Percentiles rank a stretch among this genome's conserved stretches.
phyloP scores from a whole-genome alignment of 352 stramenopile genomes.

The Pythium vanterpoolii region DNA sequence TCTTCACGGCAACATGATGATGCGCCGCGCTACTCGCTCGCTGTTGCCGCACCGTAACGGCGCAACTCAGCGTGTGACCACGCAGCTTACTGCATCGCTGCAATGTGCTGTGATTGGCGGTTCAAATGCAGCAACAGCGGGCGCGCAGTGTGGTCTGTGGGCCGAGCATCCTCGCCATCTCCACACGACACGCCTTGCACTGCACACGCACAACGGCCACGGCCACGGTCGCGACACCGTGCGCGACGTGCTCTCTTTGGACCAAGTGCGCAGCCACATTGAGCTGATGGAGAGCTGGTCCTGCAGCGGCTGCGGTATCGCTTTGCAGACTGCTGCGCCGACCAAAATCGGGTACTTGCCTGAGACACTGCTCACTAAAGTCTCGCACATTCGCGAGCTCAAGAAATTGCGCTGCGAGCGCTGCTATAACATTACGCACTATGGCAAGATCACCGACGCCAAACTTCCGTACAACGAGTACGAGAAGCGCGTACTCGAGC shows the following conservation, averaged over 20 bases:
- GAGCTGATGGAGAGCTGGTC: constrained; percentile 83
- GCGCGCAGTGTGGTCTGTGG: constrained; percentile 9
- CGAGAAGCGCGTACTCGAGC: constrained; percentile 81
- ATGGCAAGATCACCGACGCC: constrained; percentile 82
- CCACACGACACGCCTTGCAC: not conserved
- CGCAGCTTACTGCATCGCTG: not conserved
- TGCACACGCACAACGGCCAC: constrained; percentile 6
- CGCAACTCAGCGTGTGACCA: not conserved
- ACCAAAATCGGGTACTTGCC: constrained; percentile 67
- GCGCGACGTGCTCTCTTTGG: constrained; percentile 31
- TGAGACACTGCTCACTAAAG: constrained; percentile 55
- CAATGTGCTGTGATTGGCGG: constrained; percentile 2
- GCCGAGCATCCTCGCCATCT: constrained; percentile 1
- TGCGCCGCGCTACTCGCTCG: constrained; percentile 14
- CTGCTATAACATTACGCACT: constrained; percentile 86
- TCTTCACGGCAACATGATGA: constrained; percentile 10
- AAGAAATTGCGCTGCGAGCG: constrained; percentile 82
- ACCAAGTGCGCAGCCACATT: constrained; percentile 67
- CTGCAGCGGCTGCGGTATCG: constrained; percentile 81
- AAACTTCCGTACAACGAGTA: constrained; percentile 87
- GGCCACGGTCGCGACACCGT: not conserved
- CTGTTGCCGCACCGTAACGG: constrained; percentile 10
- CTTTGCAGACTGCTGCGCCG: constrained; percentile 66
- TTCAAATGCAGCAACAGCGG: not conserved
- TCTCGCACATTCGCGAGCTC: constrained; percentile 63